Base-by-base conservation (phyloP, 2,329 filamentous ascomycete species). In the Colletotrichum somersetense region DNA sequence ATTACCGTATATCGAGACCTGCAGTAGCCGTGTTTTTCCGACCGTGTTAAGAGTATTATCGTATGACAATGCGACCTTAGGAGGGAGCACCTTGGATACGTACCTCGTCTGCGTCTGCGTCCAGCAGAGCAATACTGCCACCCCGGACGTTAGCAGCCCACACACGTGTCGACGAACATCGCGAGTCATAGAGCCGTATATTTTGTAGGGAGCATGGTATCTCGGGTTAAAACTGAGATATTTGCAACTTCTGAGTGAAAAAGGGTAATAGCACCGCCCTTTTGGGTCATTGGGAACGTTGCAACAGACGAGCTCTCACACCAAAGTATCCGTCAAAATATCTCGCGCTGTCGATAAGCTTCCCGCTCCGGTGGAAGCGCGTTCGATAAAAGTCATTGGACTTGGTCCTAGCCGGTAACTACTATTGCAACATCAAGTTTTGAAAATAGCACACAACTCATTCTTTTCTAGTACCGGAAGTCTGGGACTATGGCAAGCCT, bases 401-500 rank as follows among this genome's bases (percentile, higher is more conserved):
- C 69, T 72, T 11, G 69, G 69, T 48, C 69, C 69, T 14, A 72
- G 69, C 35, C 52, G 69, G 69, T 72, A 48, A 69, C 46, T 52
- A 46, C 23, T 1, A 38, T 12, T 14, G 3, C 35, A 46, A 10
- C 18, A 44, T 63, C 14, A 1, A 42, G 23, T 3, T 46, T 56
- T 40, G 30, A 30, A 5, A 30, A 18, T 11, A 14, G 16, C 20
- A 14, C 7, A 7, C 12, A 2, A 12, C 42, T 62, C n/a, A 48
- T 23, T 35, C n/a, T 4, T 2, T 44, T 44, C 12, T 44, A 83
- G 81, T 62, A 80, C 78, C 14, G 82, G 81, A 16, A 83, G 81
- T 0, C 77, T 78, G 70, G 81, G 80, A 40, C 68, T 83, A 26
- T 83, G 82, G 52, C 57, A 76, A 18, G 80, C 81, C 8, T 74